Conservation (phyloP, 495 filamentous ascomycete species). For the Penicillium silybi region DNA sequence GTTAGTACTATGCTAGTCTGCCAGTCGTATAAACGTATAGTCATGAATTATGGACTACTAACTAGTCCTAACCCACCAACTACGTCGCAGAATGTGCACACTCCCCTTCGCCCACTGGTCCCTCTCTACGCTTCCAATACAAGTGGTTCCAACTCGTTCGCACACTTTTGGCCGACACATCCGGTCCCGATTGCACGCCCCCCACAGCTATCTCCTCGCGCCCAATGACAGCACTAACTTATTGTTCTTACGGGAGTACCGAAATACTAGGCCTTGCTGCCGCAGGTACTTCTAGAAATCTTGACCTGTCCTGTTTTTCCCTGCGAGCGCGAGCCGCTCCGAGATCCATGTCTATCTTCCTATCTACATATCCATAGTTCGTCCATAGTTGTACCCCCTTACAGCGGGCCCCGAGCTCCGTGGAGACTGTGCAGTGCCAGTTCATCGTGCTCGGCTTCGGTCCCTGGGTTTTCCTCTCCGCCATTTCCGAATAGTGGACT, state of each 20-base stretch:
- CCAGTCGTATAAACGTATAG: no score
- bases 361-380: background rate
- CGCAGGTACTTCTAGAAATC: background rate
- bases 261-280: background rate
- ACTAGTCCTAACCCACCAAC: background rate
- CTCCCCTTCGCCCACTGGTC: no score
- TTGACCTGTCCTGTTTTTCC: background rate
- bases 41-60: background rate
- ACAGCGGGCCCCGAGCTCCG: conserved; percentile 37
- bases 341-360: background rate
- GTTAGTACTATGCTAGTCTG: background rate
- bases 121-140: background rate
- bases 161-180: conserved; percentile 1
- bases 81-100: background rate
- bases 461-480: conserved; percentile 27
- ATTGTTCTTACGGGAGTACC: background rate
- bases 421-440: conserved; percentile 51
- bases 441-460: conserved; percentile 36
- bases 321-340: background rate
- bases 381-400: conserved; percentile 4
- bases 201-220: conserved; percentile 1
- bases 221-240: conserved; percentile 1
- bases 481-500: conserved; percentile 38
- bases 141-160: background rate
- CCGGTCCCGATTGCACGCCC: background rate